Evolutionary conservation across 2,329 filamentous ascomycete genomes (phyloP).

Genomic region (Chaetomium sp.): DNA sequence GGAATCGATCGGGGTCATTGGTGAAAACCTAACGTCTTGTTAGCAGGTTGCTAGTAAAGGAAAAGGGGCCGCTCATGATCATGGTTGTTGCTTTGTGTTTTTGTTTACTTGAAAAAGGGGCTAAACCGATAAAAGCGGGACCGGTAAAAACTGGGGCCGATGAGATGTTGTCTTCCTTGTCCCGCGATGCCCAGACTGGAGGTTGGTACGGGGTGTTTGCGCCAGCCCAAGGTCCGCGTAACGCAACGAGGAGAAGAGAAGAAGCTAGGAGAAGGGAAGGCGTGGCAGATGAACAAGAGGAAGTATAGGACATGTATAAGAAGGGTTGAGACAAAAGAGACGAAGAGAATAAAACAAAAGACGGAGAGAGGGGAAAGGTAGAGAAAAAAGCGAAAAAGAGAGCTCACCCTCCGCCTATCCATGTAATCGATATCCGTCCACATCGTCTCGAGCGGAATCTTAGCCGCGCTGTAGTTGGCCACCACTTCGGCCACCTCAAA

Average conservation of each 20-base stretch:
- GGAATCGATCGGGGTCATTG: slow-evolving; percentile 57
- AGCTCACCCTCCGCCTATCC: slow-evolving; percentile 39
- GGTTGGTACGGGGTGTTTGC: too few species aligned
- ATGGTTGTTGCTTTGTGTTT: not conserved
- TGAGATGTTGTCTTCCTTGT: too few species aligned
- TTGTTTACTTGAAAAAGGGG: not conserved
- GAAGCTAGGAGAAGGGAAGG: too few species aligned
- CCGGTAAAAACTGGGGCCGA: not conserved
- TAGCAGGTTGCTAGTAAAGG: not conserved
- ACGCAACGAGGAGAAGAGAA: too few species aligned
- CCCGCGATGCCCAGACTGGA: not conserved
- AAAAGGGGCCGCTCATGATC: not conserved
- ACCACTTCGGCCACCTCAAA: slow-evolving; percentile 61
- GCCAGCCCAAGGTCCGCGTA: too few species aligned
- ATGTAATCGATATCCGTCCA: slow-evolving; percentile 62
- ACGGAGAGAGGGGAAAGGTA: not conserved
- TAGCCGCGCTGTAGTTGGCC: slow-evolving; percentile 58
- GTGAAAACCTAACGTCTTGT: slow-evolving; percentile 46
- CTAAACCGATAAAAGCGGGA: not conserved
- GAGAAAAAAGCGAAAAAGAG: not conserved
- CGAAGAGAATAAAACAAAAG: not conserved
- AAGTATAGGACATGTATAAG: too few species aligned
- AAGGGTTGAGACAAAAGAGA: not conserved
- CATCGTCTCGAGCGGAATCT: slow-evolving; percentile 63
- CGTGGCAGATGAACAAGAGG: too few species aligned